These are phyloP conservation scores for Chernovozyma sophiae-reginae DNA, from an alignment of 1,139 yeast genomes.

Conservation along the genomic window DNA sequence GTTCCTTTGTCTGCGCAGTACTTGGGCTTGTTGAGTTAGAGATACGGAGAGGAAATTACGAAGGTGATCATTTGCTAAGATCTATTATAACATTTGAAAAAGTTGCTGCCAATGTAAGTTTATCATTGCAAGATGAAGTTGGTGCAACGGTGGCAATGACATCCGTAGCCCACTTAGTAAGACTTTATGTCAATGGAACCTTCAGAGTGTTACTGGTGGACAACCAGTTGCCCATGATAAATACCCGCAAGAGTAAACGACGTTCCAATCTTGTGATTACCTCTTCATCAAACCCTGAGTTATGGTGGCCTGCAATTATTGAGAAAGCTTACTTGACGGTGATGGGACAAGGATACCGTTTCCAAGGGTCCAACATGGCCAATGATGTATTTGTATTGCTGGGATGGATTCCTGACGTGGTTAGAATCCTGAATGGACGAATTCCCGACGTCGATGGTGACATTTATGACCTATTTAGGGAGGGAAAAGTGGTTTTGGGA, in stretches of 20 bases:
- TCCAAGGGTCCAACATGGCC: slow-evolving; percentile 75
- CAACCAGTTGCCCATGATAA: slow-evolving; percentile 36
- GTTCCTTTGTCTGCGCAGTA: slow-evolving; percentile 62
- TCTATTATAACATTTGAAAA: neutral
- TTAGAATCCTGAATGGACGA: slow-evolving; percentile 28
- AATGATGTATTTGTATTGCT: slow-evolving; percentile 63
- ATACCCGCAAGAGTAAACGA: too few species aligned
- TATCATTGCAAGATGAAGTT: too few species aligned
- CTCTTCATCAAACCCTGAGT: slow-evolving; percentile 34
- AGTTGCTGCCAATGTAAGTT: too few species aligned
- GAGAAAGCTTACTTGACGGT: slow-evolving; percentile 74
- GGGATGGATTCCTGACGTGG: slow-evolving; percentile 74
- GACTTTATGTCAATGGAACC: slow-evolving; percentile 55
- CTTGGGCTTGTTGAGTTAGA: slow-evolving; percentile 7
- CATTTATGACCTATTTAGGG: slow-evolving; percentile 23
- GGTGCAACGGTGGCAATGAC: neutral
- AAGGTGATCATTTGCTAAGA: too few species aligned
- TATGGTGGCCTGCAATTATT: slow-evolving; percentile 67
- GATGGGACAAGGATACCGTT: slow-evolving; percentile 58
- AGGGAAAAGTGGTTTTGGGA: slow-evolving; percentile 45
- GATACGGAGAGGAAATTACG: too few species aligned
- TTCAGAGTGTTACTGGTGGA: slow-evolving; percentile 48
- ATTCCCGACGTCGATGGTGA: slow-evolving; percentile 17
- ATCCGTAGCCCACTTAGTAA: slow-evolving; percentile 11
- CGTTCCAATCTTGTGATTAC: slow-evolving; percentile 21